A percentile compares a stretch with the other conserved stretches of the same genome.
phyloP scores from a whole-genome alignment of 805 yeast species.

The Candida chilensis region DNA sequence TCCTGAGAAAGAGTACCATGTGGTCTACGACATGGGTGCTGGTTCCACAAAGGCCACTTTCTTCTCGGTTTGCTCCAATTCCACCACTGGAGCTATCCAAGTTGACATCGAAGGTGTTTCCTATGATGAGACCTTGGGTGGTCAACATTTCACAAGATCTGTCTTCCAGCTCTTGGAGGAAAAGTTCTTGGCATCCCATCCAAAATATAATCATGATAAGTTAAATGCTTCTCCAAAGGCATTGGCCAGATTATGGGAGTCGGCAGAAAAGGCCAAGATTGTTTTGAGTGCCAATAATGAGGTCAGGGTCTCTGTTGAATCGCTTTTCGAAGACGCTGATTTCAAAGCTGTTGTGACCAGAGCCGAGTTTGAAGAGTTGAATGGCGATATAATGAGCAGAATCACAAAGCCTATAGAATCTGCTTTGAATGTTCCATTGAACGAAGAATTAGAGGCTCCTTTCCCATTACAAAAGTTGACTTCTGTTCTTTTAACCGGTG shows the following conservation, averaged over 20 bases:
- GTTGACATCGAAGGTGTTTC: constrained; percentile 70
- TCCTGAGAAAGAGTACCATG: constrained; percentile 44
- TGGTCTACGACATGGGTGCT: constrained; percentile 88
- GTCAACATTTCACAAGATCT: constrained; percentile 59
- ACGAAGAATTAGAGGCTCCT: constrained; percentile 11
- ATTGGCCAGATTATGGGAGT: constrained; percentile 60
- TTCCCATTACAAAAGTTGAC: constrained; percentile 27
- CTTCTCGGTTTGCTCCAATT: constrained; percentile 46
- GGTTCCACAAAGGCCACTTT: constrained; percentile 85
- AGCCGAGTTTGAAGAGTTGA: constrained; percentile 65
- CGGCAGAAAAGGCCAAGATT: constrained; percentile 83
- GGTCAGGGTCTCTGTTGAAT: constrained; percentile 68
- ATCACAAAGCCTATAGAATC: constrained; percentile 45
- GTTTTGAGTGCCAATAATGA: constrained; percentile 85
- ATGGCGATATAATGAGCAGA: constrained; percentile 32
- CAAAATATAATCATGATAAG: constrained; percentile 22
- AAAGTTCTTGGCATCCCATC: constrained; percentile 42
- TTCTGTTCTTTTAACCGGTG: constrained; percentile 81
- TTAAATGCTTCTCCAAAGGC: constrained; percentile 45
- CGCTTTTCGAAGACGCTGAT: constrained; percentile 65
- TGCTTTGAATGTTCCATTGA: constrained; percentile 31
- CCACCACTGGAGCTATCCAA: constrained; percentile 25
- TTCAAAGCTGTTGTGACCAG: constrained; percentile 61
- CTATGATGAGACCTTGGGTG: constrained; percentile 61
- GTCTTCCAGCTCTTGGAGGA: constrained; percentile 53